A percentile compares a stretch with the other conserved stretches of the same genome.
phyloP scores from a whole-genome alignment of 805 yeast genomes.

The Spathaspora passalidarum region DNA sequence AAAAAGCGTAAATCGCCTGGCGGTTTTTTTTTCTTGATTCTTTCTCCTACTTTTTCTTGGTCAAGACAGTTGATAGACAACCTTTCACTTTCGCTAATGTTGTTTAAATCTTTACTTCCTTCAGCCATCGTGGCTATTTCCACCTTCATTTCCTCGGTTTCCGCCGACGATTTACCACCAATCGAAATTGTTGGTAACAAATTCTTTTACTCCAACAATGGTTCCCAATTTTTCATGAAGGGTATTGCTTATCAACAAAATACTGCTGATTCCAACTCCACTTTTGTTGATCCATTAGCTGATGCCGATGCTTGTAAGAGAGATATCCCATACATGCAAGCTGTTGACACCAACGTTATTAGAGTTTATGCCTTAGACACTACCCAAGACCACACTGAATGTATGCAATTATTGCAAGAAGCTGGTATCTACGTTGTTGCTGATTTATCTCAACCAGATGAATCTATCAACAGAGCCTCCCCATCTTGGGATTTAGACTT shows the following conservation, averaged over 20 bases:
- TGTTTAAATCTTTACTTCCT: slow-evolving; percentile 9
- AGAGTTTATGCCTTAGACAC: slow-evolving; percentile 75
- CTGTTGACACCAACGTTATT: slow-evolving; percentile 63
- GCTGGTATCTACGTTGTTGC: slow-evolving; percentile 92
- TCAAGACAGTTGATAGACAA: background rate
- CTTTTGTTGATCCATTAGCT: slow-evolving; percentile 70
- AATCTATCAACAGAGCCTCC: slow-evolving; percentile 56
- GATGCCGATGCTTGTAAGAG: slow-evolving; percentile 59
- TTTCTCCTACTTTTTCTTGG: background rate
- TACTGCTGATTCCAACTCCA: slow-evolving; percentile 45
- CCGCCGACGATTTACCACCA: slow-evolving; percentile 52
- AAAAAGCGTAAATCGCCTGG: background rate
- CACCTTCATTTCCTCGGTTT: slow-evolving; percentile 2
- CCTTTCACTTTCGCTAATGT: slow-evolving; percentile 7
- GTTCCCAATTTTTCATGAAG: slow-evolving; percentile 71
- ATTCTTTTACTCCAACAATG: slow-evolving; percentile 73
- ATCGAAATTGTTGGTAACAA: slow-evolving; percentile 76
- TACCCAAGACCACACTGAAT: slow-evolving; percentile 60
- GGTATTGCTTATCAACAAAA: slow-evolving; percentile 83
- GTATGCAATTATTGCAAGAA: slow-evolving; percentile 64
- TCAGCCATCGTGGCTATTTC: slow-evolving; percentile 7
- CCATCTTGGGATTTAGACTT: slow-evolving; percentile 67
- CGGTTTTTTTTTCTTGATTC: background rate
- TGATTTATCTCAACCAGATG: slow-evolving; percentile 74
- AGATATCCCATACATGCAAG: slow-evolving; percentile 69